phyloP scores from a whole-genome alignment of 2,329 filamentous ascomycete species.

The Davidsoniella neocaledoniae region DNA sequence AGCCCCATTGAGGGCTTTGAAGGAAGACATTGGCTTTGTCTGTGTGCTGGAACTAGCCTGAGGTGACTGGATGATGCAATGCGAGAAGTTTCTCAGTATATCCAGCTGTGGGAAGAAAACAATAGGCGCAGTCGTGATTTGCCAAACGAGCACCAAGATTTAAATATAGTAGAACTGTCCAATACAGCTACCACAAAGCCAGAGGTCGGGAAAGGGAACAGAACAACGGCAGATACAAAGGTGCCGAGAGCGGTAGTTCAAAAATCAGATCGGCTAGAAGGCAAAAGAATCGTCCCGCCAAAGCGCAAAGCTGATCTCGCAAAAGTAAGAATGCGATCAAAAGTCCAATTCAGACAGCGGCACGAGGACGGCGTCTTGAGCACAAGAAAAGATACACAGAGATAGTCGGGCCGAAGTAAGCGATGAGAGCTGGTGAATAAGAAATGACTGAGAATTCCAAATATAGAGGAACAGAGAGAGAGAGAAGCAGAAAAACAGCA shows the following conservation, averaged over 20 bases:
- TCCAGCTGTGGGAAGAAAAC: no score
- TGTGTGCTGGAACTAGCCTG: not conserved
- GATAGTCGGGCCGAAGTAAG: slow-evolving; percentile 6
- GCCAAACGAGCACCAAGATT: not conserved
- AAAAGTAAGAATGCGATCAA: not conserved
- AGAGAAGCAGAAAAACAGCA: not conserved
- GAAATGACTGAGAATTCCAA: not conserved
- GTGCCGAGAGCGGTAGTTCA: not conserved
- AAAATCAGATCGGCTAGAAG: not conserved
- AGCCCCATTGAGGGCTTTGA: slow-evolving; percentile 34
- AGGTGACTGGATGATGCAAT: not conserved
- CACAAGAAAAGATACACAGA: not conserved
- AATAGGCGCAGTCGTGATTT: not conserved
- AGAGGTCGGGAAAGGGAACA: no score
- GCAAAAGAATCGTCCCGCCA: no score
- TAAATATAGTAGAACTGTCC: not conserved
- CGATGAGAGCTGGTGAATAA: not conserved
- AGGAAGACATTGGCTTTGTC: slow-evolving; percentile 27
- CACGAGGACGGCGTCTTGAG: not conserved
- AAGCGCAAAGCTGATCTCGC: not conserved
- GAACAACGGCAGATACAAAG: no score
- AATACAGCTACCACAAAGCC: no score
- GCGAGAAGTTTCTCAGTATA: not conserved
- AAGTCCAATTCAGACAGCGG: no score
- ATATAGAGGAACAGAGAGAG: not conserved